Evolutionary conservation across 176 grass and related monocot genomes (phyloP).

Genomic region (Sorghum bicolor): DNA sequence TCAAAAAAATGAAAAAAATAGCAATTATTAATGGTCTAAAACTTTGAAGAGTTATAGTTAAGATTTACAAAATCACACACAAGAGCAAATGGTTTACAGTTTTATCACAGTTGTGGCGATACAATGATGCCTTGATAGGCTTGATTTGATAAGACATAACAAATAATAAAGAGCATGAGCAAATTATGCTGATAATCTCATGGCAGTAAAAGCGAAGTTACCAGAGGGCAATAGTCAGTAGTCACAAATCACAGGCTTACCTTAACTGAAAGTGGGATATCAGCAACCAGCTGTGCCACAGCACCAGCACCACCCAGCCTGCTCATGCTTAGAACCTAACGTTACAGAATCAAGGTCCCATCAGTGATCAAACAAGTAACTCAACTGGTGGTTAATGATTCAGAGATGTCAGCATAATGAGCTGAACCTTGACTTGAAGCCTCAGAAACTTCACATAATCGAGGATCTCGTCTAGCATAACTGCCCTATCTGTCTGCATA

Average conservation of each 20-base stretch:
- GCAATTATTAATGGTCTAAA: background rate
- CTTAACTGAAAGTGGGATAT: constrained; percentile 89
- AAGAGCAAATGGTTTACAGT: background rate
- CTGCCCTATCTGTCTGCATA: constrained; percentile 97
- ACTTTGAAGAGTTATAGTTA: background rate
- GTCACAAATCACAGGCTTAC: constrained; percentile 39
- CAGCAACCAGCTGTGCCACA: constrained; percentile 94
- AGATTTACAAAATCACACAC: background rate
- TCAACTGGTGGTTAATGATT: background rate
- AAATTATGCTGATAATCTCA: background rate
- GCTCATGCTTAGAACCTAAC: constrained; percentile 97
- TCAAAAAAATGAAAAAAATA: background rate
- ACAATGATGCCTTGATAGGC: background rate
- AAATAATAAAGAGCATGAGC: background rate
- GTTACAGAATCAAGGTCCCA: constrained; percentile 24
- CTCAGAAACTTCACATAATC: constrained; percentile 98
- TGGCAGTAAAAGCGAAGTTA: background rate
- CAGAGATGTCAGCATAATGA: constrained; percentile 14
- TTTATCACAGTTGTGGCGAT: background rate
- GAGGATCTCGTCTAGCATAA: constrained; percentile 97
- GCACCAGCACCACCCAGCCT: constrained; percentile 94
- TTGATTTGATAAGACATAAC: background rate
- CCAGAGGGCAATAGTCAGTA: constrained; percentile 17
- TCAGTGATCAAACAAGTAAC: constrained; percentile 20
- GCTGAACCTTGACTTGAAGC: constrained; percentile 95